A percentile compares a stretch with the other conserved stretches of the same genome.
Conservation (phyloP, 108 stramenopile species). For the Cyclotella atomus region DNA sequence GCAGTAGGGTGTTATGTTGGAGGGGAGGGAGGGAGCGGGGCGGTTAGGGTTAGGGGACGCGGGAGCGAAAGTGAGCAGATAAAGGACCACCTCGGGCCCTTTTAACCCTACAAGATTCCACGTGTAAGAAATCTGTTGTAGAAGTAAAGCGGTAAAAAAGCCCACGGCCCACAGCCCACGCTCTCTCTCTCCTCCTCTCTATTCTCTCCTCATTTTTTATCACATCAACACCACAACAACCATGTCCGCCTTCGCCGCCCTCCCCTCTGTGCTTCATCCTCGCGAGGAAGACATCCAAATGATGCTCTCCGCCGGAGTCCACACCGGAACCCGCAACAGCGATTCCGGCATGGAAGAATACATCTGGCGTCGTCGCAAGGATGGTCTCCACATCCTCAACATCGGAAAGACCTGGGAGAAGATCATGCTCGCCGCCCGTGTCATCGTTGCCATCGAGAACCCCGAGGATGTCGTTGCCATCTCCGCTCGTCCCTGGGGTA, state of each 20-base stretch:
- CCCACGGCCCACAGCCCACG: background rate
- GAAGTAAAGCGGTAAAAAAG: background rate
- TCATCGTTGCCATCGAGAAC: slow-evolving; percentile 99
- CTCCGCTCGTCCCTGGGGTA: slow-evolving; percentile 99
- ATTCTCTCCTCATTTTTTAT: background rate
- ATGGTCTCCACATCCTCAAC: slow-evolving; percentile 99
- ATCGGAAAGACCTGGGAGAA: slow-evolving; percentile 99
- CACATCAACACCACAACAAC: slow-evolving; percentile 12
- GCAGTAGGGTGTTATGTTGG: background rate
- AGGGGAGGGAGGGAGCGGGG: background rate
- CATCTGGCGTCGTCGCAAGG: slow-evolving; percentile 99
- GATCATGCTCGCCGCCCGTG: slow-evolving; percentile 98
- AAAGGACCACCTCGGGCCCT: too few species aligned
- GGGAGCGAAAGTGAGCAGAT: background rate
- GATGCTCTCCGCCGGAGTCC: slow-evolving; percentile 99
- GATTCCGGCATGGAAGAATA: slow-evolving; percentile 97
- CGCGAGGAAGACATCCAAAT: slow-evolving; percentile 99
- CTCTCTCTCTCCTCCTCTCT: background rate
- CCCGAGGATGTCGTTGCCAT: slow-evolving; percentile 99
- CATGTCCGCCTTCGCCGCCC: slow-evolving; percentile 54
- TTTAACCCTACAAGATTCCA: too few species aligned
- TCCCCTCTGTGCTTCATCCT: slow-evolving; percentile 55
- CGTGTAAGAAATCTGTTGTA: background rate
- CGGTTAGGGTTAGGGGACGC: background rate
- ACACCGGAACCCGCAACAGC: slow-evolving; percentile 98